phyloP scores from a whole-genome alignment of 345 rosid genomes.

The Syzygium jambos region DNA sequence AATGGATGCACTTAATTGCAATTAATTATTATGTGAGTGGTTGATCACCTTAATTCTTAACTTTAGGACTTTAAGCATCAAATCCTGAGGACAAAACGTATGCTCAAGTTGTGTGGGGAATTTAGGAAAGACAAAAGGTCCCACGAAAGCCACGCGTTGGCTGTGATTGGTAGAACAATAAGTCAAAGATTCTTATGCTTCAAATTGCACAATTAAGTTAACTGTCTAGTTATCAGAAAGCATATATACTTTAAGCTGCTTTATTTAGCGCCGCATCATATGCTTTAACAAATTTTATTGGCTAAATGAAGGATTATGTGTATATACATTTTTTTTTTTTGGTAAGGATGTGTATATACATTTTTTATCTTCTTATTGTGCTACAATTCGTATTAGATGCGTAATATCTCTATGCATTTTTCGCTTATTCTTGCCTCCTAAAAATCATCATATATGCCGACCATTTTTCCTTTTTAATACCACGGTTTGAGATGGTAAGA shows the following conservation, averaged over 20 bases:
- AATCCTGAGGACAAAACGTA: not conserved
- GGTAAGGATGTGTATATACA: not conserved
- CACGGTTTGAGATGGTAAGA: not conserved
- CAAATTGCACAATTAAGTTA: not conserved
- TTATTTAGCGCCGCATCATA: not conserved
- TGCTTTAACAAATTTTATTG: not conserved
- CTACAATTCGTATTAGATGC: not conserved
- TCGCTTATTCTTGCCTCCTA: not conserved
- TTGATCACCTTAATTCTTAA: not conserved
- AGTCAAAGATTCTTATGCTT: not conserved
- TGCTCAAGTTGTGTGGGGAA: not conserved
- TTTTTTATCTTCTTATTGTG: not conserved
- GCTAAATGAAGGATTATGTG: not conserved
- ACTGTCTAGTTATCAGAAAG: not conserved
- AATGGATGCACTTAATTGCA: not conserved
- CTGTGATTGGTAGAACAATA: not conserved
- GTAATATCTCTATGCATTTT: not conserved
- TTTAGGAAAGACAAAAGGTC: not conserved
- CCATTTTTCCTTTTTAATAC: not conserved
- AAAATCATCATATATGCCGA: not conserved
- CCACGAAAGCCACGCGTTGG: not conserved
- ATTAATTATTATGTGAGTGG: not conserved
- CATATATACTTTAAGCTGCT: constrained; percentile 1
- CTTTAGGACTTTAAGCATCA: not conserved
- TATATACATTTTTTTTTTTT: not conserved